Evolutionary conservation across 2,329 filamentous ascomycete genomes (phyloP).

Genomic region (Paraphoma sp.): DNA sequence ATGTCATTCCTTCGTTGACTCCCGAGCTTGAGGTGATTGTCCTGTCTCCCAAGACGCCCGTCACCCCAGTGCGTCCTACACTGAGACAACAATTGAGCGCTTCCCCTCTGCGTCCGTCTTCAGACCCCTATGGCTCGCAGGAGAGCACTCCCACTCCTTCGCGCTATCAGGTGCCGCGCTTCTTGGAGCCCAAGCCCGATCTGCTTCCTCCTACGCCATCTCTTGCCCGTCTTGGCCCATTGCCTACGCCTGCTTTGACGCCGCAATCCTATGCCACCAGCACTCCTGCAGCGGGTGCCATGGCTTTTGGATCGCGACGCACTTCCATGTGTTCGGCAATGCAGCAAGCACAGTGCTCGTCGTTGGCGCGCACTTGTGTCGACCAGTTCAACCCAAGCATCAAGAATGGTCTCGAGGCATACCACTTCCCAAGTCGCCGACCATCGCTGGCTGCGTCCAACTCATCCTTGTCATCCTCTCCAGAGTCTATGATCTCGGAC

Average conservation of each 20-base stretch:
- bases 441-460: constrained; percentile 58
- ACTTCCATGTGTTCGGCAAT: constrained; percentile 66
- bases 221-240: constrained; percentile 60
- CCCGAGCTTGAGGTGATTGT: constrained; percentile 62
- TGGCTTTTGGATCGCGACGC: constrained; percentile 56
- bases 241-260: constrained; percentile 69
- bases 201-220: constrained; percentile 61
- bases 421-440: constrained; percentile 53
- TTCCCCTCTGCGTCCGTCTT: constrained; percentile 29
- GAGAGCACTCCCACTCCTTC: constrained; percentile 53
- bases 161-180: constrained; percentile 52
- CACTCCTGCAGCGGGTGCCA: constrained; percentile 68
- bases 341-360: constrained; percentile 62
- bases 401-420: constrained; percentile 53
- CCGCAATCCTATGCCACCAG: constrained; percentile 60
- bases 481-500: constrained; percentile 70
- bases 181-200: constrained; percentile 59
- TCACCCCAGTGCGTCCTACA: constrained; percentile 32
- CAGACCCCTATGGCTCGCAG: constrained; percentile 42
- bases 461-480: constrained; percentile 61
- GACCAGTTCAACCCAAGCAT: constrained; percentile 56
- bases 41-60: constrained; percentile 41
- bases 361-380: constrained; percentile 62
- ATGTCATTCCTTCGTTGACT: constrained; percentile 62
- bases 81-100: constrained; percentile 32